phyloP scores from a whole-genome alignment of 2,329 filamentous ascomycete species.

The Paraconiothyrium sp. region DNA sequence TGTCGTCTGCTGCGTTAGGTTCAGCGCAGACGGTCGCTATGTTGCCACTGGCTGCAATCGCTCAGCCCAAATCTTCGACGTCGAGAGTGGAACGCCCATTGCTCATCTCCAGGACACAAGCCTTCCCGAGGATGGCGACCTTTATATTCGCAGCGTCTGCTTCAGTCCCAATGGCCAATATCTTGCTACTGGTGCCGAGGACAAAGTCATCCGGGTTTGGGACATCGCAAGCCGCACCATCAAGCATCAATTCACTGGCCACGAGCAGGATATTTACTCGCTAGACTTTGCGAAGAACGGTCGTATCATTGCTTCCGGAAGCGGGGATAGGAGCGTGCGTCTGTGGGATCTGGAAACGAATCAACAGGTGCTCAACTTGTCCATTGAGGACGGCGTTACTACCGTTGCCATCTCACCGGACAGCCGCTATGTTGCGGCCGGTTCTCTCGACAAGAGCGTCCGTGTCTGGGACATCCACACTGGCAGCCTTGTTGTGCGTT shows the following conservation, averaged over 20 bases:
- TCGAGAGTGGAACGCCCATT: slow-evolving; percentile 84
- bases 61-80: slow-evolving; percentile 99
- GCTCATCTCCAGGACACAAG: slow-evolving; percentile 89
- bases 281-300: slow-evolving; percentile 95
- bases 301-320: slow-evolving; percentile 92
- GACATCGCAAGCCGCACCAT: slow-evolving; percentile 86
- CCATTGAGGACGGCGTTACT: slow-evolving; percentile 96
- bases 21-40: slow-evolving; percentile 94
- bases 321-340: slow-evolving; percentile 91
- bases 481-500: slow-evolving; percentile 86
- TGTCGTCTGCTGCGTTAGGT: slow-evolving; percentile 97
- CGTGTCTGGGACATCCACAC: slow-evolving; percentile 93
- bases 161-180: slow-evolving; percentile 97
- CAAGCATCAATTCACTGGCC: slow-evolving; percentile 91
- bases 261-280: slow-evolving; percentile 98
- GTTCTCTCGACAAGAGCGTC: slow-evolving; percentile 96
- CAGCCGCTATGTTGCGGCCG: slow-evolving; percentile 91
- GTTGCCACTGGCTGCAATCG: slow-evolving; percentile 97
- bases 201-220: slow-evolving; percentile 98
- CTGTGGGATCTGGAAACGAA: slow-evolving; percentile 94
- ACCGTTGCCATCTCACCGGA: slow-evolving; percentile 98
- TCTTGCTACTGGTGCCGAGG: slow-evolving; percentile 94
- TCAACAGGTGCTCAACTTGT: slow-evolving; percentile 82
- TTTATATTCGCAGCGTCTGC: slow-evolving; percentile 98
- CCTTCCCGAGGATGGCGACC: slow-evolving; percentile 86